Evolutionary conservation across 805 yeast genomes (phyloP).

Genomic region (Lipomyces lipofer): DNA sequence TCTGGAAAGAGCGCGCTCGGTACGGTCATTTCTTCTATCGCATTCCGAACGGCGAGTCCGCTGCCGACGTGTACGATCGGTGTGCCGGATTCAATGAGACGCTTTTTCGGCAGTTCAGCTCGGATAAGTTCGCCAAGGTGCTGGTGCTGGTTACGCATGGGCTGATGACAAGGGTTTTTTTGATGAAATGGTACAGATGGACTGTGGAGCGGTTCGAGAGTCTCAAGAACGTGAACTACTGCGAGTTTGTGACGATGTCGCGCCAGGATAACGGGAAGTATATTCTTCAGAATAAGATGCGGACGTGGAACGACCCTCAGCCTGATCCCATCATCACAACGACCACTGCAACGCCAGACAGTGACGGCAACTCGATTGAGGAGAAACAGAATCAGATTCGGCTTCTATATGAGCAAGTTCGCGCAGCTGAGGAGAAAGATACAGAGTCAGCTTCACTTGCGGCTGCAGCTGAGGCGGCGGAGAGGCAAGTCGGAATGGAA

Average conservation of each 20-base stretch:
- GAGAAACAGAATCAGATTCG: slow-evolving; percentile 6
- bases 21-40: slow-evolving; percentile 89
- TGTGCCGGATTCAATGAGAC: slow-evolving; percentile 89
- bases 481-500: background rate
- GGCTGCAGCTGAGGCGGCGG: background rate
- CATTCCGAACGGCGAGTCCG: slow-evolving; percentile 92
- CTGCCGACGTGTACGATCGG: slow-evolving; percentile 92
- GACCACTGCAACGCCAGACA: background rate
- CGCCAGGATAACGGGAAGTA: slow-evolving; percentile 52
- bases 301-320: slow-evolving; percentile 64
- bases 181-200: slow-evolving; percentile 96
- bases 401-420: background rate
- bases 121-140: slow-evolving; percentile 71
- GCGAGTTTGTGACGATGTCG: slow-evolving; percentile 80
- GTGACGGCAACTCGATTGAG: slow-evolving; percentile 1
- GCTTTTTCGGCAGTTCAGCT: slow-evolving; percentile 73
- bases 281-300: slow-evolving; percentile 58
- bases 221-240: slow-evolving; percentile 79
- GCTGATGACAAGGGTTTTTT: slow-evolving; percentile 87
- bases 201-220: slow-evolving; percentile 84
- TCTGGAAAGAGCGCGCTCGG: slow-evolving; percentile 80
- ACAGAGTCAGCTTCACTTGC: background rate
- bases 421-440: background rate
- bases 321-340: slow-evolving; percentile 10
- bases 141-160: slow-evolving; percentile 89